Evolutionary conservation across 1,284 basidiomycete species (phyloP), one percentile per base, ranked within the genome.

Genomic region (Heimioporus retisporus): DNA sequence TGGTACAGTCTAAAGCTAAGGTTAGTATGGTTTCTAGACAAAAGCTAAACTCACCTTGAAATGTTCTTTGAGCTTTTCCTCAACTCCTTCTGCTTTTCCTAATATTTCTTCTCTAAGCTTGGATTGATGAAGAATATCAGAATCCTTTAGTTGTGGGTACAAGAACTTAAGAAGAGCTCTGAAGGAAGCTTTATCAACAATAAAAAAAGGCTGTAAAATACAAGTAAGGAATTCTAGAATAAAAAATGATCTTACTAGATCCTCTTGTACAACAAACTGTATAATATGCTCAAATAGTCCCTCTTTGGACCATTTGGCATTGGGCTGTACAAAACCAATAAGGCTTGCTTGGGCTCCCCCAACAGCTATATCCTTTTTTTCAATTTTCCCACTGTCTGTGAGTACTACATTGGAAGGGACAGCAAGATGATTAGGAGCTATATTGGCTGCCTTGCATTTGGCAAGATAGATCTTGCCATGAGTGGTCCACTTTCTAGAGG

Each of bases 391-490:
- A 42, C 15, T 25, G 21, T 57, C 55, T 43, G 40, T 40, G 3
- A 43, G 21, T 23, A 43, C 23, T 6, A 57, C 42, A 25, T 25
- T 57, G 11, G 40, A n/a, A 43, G 55, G 21, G 25, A 57, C 16
- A 57, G 55, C 55, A 57, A 43, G 55, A 7, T 57, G 55, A 40
- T 57, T 57, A 11, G 55, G 21, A 5, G 11, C 25, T 11, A 57
- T 43, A 57, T 18, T 25, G 18, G 21, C 40, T 57, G 40, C 40
- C 55, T 57, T 57, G 23, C 42, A 57, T 40, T 57, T 57, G 23
- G 7, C 55, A 23, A 57, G 55, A 43, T 57, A 57, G 8, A 57
- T 57, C 21, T 57, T 57, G 21, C 55, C 55, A 57, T 43, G 40
- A 15, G 55, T 43, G 44, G n/a, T 18, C 55, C 40, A 57, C 16